Evolutionary conservation across 192 early-diverging fungal genomes (phyloP), one percentile per base, ranked within the genome.

Genomic region (Coemansia sp.): DNA sequence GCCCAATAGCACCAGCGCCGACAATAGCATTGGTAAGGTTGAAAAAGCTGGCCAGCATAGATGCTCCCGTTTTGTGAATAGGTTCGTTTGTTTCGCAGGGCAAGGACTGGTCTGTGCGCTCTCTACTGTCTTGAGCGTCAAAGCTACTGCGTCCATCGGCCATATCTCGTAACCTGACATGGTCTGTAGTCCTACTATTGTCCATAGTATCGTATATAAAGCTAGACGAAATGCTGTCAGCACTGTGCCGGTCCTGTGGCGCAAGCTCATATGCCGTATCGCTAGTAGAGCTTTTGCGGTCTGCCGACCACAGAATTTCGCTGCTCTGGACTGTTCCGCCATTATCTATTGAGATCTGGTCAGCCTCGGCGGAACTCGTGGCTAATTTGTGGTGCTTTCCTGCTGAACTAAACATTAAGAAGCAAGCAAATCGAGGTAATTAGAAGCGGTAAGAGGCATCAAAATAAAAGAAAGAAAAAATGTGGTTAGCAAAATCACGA

Each of bases 11-110:
- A 68, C 94, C 94, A 15, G 94, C 94, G 9, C 94, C 94, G 57
- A 96, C 87, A 31, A 96, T 96, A 39, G 89, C 90, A 67, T 96
- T 96, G 23, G 92, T 90, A 78, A 96, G 88, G 57, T 94, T 93
- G 61, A 94, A 86, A 36, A 80, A 72, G 38, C 79, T 80, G 18
- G 70, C 58, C 16, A 72, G 13, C 63, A 70, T 78, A 28, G 74
- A 78, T 7, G 74, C 74, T 0, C 74, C 65, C 36, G 31, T 45
- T 5, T 23, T 16, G 33, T 46, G 42, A 18, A 14, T 18, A 6
- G 18, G 33, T 45, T 41, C 23, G 31, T 59, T 38, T 20, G 16
- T n/a, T 13, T 57, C 55, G 6, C 13, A 33, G 43, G 7, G 7
- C 16, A 3, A 5, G 10, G 46, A 10, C 15, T 46, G 44, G 35